A percentile compares a stretch with the other conserved stretches of the same genome.
phyloP scores from a whole-genome alignment of 768 basidiomycete species.

The Galerina marginata region DNA sequence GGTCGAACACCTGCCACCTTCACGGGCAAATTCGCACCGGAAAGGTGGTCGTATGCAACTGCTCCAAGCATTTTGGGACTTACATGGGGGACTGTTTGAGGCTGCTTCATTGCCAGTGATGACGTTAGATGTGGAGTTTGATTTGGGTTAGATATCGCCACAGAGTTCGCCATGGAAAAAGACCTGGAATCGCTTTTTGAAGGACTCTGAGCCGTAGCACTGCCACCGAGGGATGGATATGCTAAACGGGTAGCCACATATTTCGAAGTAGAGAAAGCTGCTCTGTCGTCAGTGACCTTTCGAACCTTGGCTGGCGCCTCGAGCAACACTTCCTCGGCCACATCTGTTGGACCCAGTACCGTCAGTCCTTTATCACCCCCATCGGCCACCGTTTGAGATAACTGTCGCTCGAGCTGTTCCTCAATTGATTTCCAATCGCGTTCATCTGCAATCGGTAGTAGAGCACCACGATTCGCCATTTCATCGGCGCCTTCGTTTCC shows the following conservation, averaged over 20 bases:
- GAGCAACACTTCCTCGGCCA: not conserved
- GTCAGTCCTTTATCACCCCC: constrained; percentile 1
- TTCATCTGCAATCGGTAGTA: constrained; percentile 46
- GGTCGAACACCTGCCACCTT: constrained; percentile 25
- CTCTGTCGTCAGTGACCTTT: not conserved
- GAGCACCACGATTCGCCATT: constrained; percentile 66
- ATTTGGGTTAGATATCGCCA: too few species aligned
- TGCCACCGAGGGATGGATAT: not conserved
- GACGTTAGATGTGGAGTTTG: not conserved
- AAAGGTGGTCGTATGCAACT: constrained; percentile 7
- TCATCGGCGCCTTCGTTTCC: constrained; percentile 91
- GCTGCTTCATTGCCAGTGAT: not conserved
- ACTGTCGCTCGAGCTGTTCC: constrained; percentile 14
- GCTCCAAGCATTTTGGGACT: not conserved
- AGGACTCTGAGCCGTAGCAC: not conserved
- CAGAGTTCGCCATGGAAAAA: not conserved
- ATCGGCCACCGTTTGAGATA: not conserved
- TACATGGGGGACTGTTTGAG: not conserved
- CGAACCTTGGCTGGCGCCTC: constrained; percentile 7
- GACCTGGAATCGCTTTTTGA: not conserved
- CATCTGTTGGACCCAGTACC: constrained; percentile 1
- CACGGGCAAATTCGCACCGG: constrained; percentile 17
- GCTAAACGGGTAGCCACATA: not conserved
- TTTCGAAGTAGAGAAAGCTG: not conserved
- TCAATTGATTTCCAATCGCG: constrained; percentile 61